These are phyloP conservation scores for Brassica juncea DNA, from an alignment of 345 rosid species.

Conservation along the genomic window DNA sequence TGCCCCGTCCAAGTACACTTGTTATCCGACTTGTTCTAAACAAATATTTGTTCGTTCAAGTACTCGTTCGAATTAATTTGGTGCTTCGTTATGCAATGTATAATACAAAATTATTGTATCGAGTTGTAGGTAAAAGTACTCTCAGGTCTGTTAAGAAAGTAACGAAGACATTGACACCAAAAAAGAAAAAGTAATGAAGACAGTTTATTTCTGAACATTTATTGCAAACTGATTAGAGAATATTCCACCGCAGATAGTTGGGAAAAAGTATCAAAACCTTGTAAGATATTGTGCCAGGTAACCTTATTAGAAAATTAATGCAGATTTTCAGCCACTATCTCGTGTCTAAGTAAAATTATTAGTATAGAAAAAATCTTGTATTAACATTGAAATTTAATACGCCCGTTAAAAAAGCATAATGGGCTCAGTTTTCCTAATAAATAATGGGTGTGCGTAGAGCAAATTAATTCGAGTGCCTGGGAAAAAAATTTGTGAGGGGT, in stretches of 20 bases:
- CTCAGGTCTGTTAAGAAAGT: neutral
- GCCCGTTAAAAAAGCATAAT: neutral
- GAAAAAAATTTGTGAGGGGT: neutral
- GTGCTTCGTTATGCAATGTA: too few relatives aligned
- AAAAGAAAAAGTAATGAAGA: neutral
- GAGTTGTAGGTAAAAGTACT: neutral
- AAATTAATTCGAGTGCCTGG: neutral
- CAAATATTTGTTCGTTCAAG: too few relatives aligned
- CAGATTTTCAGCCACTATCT: neutral
- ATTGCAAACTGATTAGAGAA: neutral
- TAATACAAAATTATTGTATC: neutral
- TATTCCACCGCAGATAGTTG: neutral
- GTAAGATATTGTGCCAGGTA: neutral
- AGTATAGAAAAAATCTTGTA: neutral
- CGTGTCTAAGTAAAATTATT: neutral
- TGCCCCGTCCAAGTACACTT: too few relatives aligned
- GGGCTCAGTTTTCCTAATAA: neutral
- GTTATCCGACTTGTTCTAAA: too few relatives aligned
- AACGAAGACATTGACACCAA: too few relatives aligned
- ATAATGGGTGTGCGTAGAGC: too few relatives aligned
- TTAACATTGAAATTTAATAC: neutral
- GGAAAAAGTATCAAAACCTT: neutral
- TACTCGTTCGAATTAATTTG: too few relatives aligned
- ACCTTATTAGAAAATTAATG: neutral
- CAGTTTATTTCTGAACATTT: too few relatives aligned